These are phyloP conservation scores for Drechslerella coelobrocha DNA, from an alignment of 2,329 filamentous ascomycete genomes.

Conservation along the genomic window DNA sequence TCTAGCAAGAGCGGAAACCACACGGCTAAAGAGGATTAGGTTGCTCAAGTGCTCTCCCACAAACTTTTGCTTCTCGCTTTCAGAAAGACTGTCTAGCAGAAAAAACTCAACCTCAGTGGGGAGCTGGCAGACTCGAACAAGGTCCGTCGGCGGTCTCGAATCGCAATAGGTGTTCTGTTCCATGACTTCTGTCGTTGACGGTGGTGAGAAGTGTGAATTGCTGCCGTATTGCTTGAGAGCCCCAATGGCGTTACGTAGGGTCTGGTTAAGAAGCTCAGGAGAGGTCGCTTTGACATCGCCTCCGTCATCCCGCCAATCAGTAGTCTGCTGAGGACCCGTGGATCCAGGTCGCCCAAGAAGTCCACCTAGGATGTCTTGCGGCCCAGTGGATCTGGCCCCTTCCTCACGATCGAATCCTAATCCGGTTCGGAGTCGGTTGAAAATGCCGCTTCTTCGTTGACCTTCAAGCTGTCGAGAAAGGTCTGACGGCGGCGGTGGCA, in stretches of 20 bases:
- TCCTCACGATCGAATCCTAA: slow-evolving; percentile 40
- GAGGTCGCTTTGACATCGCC: slow-evolving; percentile 60
- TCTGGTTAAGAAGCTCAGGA: slow-evolving; percentile 70
- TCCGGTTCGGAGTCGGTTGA: slow-evolving; percentile 39
- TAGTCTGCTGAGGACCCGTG: slow-evolving; percentile 34
- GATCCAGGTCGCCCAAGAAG: slow-evolving; percentile 22
- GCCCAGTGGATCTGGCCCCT: slow-evolving; percentile 1
- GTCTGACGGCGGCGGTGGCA: slow-evolving; percentile 10
- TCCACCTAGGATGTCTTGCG: slow-evolving; percentile 29
- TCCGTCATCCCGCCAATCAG: slow-evolving; percentile 53
- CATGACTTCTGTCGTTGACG: slow-evolving; percentile 74
- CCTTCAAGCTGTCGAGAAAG: slow-evolving; percentile 19
- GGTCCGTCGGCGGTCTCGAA: slow-evolving; percentile 50
- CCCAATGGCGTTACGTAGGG: slow-evolving; percentile 78
- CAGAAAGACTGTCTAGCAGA: slow-evolving; percentile 30
- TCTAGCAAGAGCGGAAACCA: slow-evolving; percentile 71
- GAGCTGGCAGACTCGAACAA: slow-evolving; percentile 26
- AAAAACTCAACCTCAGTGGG: slow-evolving; percentile 44
- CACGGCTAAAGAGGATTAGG: slow-evolving; percentile 72
- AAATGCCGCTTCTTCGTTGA: slow-evolving; percentile 23
- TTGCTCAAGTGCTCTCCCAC: slow-evolving; percentile 67
- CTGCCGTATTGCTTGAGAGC: slow-evolving; percentile 80
- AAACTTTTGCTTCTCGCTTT: slow-evolving; percentile 64
- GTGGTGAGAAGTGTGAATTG: slow-evolving; percentile 73
- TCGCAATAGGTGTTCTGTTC: slow-evolving; percentile 90